These are phyloP conservation scores for Flaveria floridana DNA, from an alignment of 140 eudicot genomes.

Conservation along the genomic window DNA sequence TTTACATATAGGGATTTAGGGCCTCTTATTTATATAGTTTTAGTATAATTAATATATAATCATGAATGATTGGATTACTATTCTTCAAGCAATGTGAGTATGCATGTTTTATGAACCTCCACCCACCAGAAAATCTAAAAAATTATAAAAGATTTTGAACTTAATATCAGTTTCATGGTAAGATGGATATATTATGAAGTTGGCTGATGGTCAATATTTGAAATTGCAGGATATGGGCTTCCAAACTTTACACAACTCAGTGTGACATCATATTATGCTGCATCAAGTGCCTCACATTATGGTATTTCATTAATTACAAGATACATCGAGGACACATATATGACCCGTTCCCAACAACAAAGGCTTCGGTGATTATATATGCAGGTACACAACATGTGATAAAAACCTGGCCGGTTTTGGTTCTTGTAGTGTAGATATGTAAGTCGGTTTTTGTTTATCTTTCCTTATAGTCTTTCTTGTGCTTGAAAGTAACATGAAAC, in stretches of 20 bases:
- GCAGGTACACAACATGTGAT: slow-evolving; percentile 27
- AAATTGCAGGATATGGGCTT: slow-evolving; percentile 69
- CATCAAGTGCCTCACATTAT: slow-evolving; percentile 85
- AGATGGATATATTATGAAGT: slow-evolving; percentile 12
- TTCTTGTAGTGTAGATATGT: slow-evolving; percentile 40
- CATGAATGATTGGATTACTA: background rate
- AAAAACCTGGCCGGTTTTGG: background rate
- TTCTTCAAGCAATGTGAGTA: too few relatives aligned
- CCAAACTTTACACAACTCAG: slow-evolving; percentile 76
- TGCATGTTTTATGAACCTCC: too few relatives aligned
- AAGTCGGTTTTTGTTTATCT: slow-evolving; percentile 15
- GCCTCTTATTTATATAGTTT: background rate
- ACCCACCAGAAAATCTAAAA: too few relatives aligned
- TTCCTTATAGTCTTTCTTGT: slow-evolving; percentile 4
- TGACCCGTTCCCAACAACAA: slow-evolving; percentile 45
- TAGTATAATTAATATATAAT: background rate
- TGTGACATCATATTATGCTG: slow-evolving; percentile 76
- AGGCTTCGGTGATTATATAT: slow-evolving; percentile 26
- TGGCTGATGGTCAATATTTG: background rate
- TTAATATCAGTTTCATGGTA: background rate
- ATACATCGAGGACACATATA: slow-evolving; percentile 65
- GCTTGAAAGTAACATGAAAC: slow-evolving; percentile 22
- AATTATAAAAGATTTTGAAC: background rate
- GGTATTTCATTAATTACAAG: slow-evolving; percentile 76
- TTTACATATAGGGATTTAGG: background rate